phyloP scores from a whole-genome alignment of 2,329 filamentous ascomycete genomes.

The Colletotrichum aenigma region DNA sequence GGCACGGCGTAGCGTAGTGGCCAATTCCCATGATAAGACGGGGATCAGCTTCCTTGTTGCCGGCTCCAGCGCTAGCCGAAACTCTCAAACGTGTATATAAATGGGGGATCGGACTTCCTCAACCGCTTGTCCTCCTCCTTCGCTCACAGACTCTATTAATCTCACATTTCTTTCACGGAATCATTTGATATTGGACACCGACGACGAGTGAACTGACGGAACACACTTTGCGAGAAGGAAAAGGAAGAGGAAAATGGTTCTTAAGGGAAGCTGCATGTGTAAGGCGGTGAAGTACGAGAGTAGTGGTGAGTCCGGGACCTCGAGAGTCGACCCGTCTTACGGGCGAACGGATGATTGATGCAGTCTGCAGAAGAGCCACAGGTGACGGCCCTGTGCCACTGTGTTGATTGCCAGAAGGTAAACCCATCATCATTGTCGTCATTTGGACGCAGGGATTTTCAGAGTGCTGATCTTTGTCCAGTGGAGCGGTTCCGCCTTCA shows the following conservation, averaged over 20 bases:
- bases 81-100: constrained; percentile 8
- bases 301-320: constrained; percentile 27
- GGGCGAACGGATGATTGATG: neutral
- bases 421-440: neutral
- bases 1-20: neutral
- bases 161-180: neutral
- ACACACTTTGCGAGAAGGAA: neutral
- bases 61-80: constrained; percentile 8
- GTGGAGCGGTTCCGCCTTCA: constrained; percentile 59
- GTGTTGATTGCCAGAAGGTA: constrained; percentile 59
- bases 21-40: neutral
- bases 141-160: neutral
- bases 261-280: constrained; percentile 39
- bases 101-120: neutral
- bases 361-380: constrained; percentile 39
- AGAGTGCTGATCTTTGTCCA: constrained; percentile 17
- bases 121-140: neutral
- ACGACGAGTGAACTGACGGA: neutral
- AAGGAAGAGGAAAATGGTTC: constrained; percentile 2
- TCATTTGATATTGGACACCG: neutral
- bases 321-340: too few species aligned
- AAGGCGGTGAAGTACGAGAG: constrained; percentile 37
- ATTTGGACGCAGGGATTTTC: neutral
- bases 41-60: neutral
- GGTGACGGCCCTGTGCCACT: constrained; percentile 55